Evolutionary conservation across 176 grass and related monocot genomes (phyloP), one percentile per base, ranked within the genome.

Genomic region (Aegilops umbellulata): DNA sequence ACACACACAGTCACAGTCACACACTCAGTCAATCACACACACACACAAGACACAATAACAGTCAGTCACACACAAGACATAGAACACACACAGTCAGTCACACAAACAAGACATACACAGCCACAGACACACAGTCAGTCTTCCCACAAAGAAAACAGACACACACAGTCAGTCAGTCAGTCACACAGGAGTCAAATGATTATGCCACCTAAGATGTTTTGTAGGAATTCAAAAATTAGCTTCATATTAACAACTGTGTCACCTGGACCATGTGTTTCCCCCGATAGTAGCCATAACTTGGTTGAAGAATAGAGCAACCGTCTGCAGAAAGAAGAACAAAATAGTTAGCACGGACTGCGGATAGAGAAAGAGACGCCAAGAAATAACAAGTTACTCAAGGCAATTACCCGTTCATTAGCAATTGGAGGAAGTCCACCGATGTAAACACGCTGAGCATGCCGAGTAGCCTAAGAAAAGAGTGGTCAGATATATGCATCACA

Each of bases 231-330:
- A 47, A 87, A 41, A 51, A 74, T 30, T 14, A 65, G 46, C 8
- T 66, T 55, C 74, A 26, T 42, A 86, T 95, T 98, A 83, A 98
- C 79, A 46, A 98, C 93, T 75, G 96, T 88, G 91, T 98, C 96
- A 86, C 96, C 96, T 89, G 90, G 93, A 76, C 91, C 96, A 90
- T 60, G 96, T 92, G 78, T 98, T 95, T 87, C 93, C 96, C 79
- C 90, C 93, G 77, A 95, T 95, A 84, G 90, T 88, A 77, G 89
- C 86, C 96, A 98, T 98, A 46, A 95, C 96, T 81, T 95, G 91
- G 87, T 94, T 98, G 78, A 98, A 98, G 70, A 79, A 98, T 78
- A 94, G 86, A 57, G 93, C 96, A 92, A 95, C 96, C 3, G 92
- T 89, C 95, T 93, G 90, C 81, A 83, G 26, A 66, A 73, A 63